Base-by-base conservation (phyloP, 208 protist genomes). In the Wallacemonas sp. region DNA sequence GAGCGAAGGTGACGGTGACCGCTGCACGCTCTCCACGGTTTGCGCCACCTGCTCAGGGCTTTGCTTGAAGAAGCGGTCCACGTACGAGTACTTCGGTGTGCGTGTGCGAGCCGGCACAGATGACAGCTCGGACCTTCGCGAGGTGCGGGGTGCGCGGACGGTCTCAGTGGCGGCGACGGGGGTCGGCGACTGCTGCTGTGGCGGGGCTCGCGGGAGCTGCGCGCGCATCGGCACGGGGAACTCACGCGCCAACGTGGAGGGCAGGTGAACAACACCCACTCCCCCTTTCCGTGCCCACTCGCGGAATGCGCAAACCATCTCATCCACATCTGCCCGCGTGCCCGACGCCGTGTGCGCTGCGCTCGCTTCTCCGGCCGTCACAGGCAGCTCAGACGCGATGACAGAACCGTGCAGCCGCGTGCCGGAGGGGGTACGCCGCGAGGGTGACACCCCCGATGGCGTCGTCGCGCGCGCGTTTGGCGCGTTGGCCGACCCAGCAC, bases 61-160 rank as follows among this genome's bases (percentile, higher is more conserved):
- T 13, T 70, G 61, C 64, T 72, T 71, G 45, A 70, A 79, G 67
- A 84, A 84, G 6, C 69, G 62, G 17, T 84, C 70, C 41, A 84
- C 69, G 37, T 84, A 84, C 24, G 78, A 80, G 54, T 70, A 70
- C 33, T 60, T 42, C 33, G 37, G 10, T 8, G 30, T 26, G 15
- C 5, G 2, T 21, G 26, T 27, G 44, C 5, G 45, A 15, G 34
- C 8, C 13, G 44, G n/a, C 22, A 15, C 45, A 17, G n/a, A 30
- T 39, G 45, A n/a, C 48, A 19, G 48, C 30, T 55, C 17, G 17
- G 17, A 13, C 46, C 12, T 19, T 19, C 42, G 36, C 37, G 37
- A 15, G 24, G 67, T 19, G 32, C 21, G 44, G n/a, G n/a, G n/a
- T n/a, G n/a, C 26, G 3, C 41, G 22, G 60, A 6, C 22, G 10